A percentile compares a stretch with the other conserved stretches of the same genome.
These are phyloP conservation scores for Teratosphaeria nubilosa DNA, from an alignment of 2,329 filamentous ascomycete genomes.

Conservation along the genomic window DNA sequence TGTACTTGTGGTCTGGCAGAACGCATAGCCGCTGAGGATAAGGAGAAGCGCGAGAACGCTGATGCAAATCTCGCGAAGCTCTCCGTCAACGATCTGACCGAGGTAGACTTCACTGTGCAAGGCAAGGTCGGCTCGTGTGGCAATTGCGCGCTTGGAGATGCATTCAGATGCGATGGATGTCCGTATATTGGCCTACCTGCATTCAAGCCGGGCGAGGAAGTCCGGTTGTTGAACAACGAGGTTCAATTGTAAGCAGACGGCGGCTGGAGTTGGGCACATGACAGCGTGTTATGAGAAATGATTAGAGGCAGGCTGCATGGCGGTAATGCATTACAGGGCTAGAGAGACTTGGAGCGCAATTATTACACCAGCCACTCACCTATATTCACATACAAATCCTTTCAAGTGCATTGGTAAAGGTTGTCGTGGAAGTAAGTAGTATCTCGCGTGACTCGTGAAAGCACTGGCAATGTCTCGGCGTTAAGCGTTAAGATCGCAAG, in stretches of 20 bases:
- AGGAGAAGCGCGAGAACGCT: conserved; percentile 52
- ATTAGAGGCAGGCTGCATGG: background rate
- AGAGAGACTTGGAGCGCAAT: background rate
- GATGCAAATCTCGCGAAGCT: conserved; percentile 50
- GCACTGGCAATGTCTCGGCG: background rate
- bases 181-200: conserved; percentile 88
- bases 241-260: conserved; percentile 55
- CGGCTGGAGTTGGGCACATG: background rate
- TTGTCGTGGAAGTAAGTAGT: too few relatives aligned
- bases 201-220: conserved; percentile 95
- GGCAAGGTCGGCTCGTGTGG: conserved; percentile 93
- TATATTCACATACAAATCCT: too few relatives aligned
- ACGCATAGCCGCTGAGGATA: conserved; percentile 76
- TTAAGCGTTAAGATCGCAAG: background rate
- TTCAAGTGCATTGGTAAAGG: too few relatives aligned
- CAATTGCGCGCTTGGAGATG: conserved; percentile 88
- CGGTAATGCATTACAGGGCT: background rate
- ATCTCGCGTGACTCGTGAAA: background rate
- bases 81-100: conserved; percentile 66
- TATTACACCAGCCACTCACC: too few relatives aligned
- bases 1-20: conserved; percentile 90
- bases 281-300: background rate
- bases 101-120: conserved; percentile 95
- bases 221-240: conserved; percentile 74
- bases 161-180: conserved; percentile 54